phyloP scores from a whole-genome alignment of 2,329 filamentous ascomycete genomes.

The Alternaria conjuncta region DNA sequence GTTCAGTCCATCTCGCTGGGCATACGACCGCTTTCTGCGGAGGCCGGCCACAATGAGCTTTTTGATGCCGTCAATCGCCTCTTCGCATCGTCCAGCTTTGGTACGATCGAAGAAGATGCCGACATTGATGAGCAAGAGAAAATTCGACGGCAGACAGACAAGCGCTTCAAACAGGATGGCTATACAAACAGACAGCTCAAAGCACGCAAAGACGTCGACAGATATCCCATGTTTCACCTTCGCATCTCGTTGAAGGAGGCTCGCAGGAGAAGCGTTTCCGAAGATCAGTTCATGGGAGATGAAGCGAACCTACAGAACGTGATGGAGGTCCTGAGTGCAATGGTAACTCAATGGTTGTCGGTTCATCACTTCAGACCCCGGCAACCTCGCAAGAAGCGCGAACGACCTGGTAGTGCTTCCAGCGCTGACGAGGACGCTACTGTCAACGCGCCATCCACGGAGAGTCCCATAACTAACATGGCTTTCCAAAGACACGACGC shows the following conservation, averaged over 20 bases:
- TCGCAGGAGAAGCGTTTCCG: slow-evolving; percentile 9
- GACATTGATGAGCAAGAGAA: slow-evolving; percentile 48
- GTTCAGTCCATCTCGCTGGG: slow-evolving; percentile 85
- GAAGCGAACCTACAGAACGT: slow-evolving; percentile 59
- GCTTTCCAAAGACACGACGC: background rate
- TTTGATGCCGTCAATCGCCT: slow-evolving; percentile 80
- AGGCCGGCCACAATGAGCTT: slow-evolving; percentile 67
- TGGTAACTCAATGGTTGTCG: slow-evolving; percentile 76
- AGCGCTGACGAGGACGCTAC: background rate
- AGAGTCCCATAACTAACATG: background rate
- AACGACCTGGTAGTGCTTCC: slow-evolving; percentile 3
- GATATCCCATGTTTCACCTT: slow-evolving; percentile 91
- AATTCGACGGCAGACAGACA: slow-evolving; percentile 46
- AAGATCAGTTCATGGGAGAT: slow-evolving; percentile 31
- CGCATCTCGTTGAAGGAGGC: slow-evolving; percentile 59
- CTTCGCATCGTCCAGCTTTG: slow-evolving; percentile 80
- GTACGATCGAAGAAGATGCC: slow-evolving; percentile 59
- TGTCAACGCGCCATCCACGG: background rate
- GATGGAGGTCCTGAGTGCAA: slow-evolving; percentile 69
- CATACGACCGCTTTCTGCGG: slow-evolving; percentile 67
- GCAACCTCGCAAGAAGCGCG: slow-evolving; percentile 27
- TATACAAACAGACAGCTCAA: slow-evolving; percentile 61
- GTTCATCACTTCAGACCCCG: slow-evolving; percentile 71
- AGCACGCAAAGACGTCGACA: slow-evolving; percentile 71
- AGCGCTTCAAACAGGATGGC: slow-evolving; percentile 54